Base-by-base conservation (phyloP, 140 eudicot species). In the Erigeron philadelphicus region DNA sequence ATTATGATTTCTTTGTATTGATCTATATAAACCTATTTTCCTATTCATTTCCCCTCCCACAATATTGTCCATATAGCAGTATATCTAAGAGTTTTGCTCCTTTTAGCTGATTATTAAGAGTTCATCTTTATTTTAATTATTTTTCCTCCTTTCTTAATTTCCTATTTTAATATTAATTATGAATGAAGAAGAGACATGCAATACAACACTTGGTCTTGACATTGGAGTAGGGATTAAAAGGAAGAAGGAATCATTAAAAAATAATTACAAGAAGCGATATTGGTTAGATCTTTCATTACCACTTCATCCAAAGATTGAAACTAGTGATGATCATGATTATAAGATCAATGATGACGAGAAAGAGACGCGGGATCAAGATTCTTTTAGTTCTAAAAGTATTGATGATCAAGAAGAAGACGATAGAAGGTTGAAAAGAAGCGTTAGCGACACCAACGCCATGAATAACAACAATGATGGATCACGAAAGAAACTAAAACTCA, bases 401-500 rank as follows among this genome's bases (percentile, higher is more conserved):
- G 77, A 64, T 48, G 85, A 77, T 64, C 69, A 72, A 25, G 70
- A 48, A 40, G 76, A 72, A 46, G 81, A 72, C 7, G 72, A 71
- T 53, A 49, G 35, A 45, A 23, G 58, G 17, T 71, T 54, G 43
- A 65, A 65, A 57, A 43, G 38, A 64, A 77, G 74, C 19, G 16
- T 55, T 40, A 53, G 65, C 66, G 72, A 66, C 57, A 18, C 63
- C 17, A 67, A 70, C 18, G 67, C 19, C 59, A 63, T 25, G 4
- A 0, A 64, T 75, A 80, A 63, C 64, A 42, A 66, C 13, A 78
- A 12, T 3, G 64, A 67, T 64, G 73, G 78, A 42, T 55, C 75
- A 45, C 75, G 86, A 60, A 84, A 84, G 62, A 84, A 81, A 73
- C 46, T 84, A 50, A 84, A 77, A 76, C 82, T 84, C 6, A 78